Base-by-base conservation (phyloP, 371 early-diverging fungal species). In the Rhizopus delemar region DNA sequence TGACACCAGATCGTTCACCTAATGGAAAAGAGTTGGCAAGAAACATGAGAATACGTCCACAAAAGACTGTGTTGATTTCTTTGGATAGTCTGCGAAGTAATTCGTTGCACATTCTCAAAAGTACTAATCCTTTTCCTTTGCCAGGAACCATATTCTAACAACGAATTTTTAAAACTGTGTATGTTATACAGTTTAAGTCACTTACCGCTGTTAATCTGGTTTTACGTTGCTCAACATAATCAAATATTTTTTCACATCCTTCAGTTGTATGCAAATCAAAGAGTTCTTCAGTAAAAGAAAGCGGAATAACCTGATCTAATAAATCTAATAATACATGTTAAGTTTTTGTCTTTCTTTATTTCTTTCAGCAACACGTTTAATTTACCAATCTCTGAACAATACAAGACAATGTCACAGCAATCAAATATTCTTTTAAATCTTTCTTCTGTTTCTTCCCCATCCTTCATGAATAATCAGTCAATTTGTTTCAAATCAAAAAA, bases 91-190 rank as follows among this genome's bases (percentile, higher is more conserved):
- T 80, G 7, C 92, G 81, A 6, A 93, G 80, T 16, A 94, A 66
- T 29, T 89, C 90, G 65, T 93, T 94, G 70, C 95, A 94, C 68
- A 90, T 74, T 53, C 91, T 83, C 15, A 95, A 81, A 50, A 95
- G 70, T 4, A 90, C 78, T n/a, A 92, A 71, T 2, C 90, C 92
- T 62, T 93, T 93, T 49, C 94, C 93, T 65, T 80, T 82, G 2
- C 74, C 81, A 22, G 90, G 85, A 4, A 84, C 73, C 80, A 93
- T 87, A 57, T 77, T 72, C 90, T 90, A 65, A 8, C 46, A 5
- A 41, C 22, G 13, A 60, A 49, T 45, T 12, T 34, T 22, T 33
- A 48, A 53, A 8, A 38, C 5, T 15, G 13, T 2, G 7, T 36
- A 29, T 45, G 6, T 32, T 35, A 45, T 7, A n/a, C 8, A 51